Percentiles rank a stretch among this genome's conserved stretches.
These are phyloP conservation scores for Singerocomus inundabilis DNA, from an alignment of 1,284 basidiomycete genomes.

Conservation along the genomic window DNA sequence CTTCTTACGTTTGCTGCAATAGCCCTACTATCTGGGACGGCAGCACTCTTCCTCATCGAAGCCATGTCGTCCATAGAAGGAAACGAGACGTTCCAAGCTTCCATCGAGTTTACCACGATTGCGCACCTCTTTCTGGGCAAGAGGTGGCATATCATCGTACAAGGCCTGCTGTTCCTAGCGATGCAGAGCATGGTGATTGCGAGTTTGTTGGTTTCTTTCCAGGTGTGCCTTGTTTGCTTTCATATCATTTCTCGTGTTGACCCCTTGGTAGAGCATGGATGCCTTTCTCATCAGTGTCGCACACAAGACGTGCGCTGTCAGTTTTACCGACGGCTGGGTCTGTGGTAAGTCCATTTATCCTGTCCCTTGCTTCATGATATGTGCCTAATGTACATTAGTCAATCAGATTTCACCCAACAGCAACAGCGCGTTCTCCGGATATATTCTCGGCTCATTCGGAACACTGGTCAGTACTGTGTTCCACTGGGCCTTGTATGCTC, in stretches of 20 bases:
- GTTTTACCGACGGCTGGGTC: slow-evolving; percentile 25
- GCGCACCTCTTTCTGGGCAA: slow-evolving; percentile 29
- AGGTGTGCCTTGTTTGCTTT: slow-evolving; percentile 8
- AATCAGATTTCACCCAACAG: slow-evolving; percentile 6
- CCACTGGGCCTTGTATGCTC: not conserved
- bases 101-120: slow-evolving; percentile 27
- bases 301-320: slow-evolving; percentile 29
- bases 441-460: slow-evolving; percentile 28
- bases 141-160: slow-evolving; percentile 25
- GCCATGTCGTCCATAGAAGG: slow-evolving; percentile 29
- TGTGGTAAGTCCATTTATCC: slow-evolving; percentile 19
- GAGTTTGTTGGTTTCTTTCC: slow-evolving; percentile 27
- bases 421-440: slow-evolving; percentile 21
- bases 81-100: slow-evolving; percentile 24
- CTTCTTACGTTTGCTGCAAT: slow-evolving; percentile 17
- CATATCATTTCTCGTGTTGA: not conserved
- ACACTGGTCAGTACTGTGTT: slow-evolving; percentile 16
- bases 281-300: slow-evolving; percentile 25
- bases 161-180: slow-evolving; percentile 23
- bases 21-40: slow-evolving; percentile 21
- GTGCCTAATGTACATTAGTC: slow-evolving; percentile 12
- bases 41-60: slow-evolving; percentile 24
- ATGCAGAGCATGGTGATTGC: slow-evolving; percentile 25
- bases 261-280: slow-evolving; percentile 22
- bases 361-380: not conserved